Percentiles rank a stretch among this genome's conserved stretches.
These are phyloP conservation scores for Fraxinus greggii DNA, from an alignment of 305 asterid species.

Conservation along the genomic window DNA sequence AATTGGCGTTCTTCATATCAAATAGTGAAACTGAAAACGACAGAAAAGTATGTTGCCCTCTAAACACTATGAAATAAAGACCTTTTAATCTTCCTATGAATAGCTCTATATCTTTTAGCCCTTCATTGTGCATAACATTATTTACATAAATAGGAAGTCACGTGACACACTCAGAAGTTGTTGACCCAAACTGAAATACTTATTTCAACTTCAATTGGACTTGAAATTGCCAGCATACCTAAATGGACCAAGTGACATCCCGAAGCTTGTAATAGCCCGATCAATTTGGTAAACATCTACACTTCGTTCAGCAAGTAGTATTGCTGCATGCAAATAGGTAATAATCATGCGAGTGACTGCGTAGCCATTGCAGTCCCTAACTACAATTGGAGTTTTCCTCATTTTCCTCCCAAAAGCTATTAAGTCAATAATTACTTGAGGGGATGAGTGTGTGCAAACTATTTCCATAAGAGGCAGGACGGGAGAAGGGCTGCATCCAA, in stretches of 20 bases:
- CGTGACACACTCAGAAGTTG: background rate
- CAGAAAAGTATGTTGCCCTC: background rate
- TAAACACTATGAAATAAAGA: background rate
- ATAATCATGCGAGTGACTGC: constrained; percentile 38
- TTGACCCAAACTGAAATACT: background rate
- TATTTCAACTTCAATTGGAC: background rate
- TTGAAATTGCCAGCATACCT: constrained; percentile 32
- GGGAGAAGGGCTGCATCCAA: constrained; percentile 44
- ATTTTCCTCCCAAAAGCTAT: constrained; percentile 43
- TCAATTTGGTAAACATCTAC: constrained; percentile 44
- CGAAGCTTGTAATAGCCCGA: constrained; percentile 42
- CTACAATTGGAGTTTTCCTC: constrained; percentile 46
- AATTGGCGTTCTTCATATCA: background rate
- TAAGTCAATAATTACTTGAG: constrained; percentile 45
- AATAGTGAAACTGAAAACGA: background rate
- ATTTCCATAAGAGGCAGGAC: constrained; percentile 45
- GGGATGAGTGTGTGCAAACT: constrained; percentile 35
- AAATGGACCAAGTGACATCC: constrained; percentile 50
- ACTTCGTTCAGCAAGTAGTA: constrained; percentile 40
- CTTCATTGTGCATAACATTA: background rate
- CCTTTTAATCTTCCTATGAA: background rate
- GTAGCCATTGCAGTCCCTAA: constrained; percentile 33
- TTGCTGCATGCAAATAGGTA: constrained; percentile 42
- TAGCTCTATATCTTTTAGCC: background rate
- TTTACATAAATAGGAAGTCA: background rate